Conservation (phyloP, 1,284 basidiomycete genomes). For the Neolentinus lepideus region DNA sequence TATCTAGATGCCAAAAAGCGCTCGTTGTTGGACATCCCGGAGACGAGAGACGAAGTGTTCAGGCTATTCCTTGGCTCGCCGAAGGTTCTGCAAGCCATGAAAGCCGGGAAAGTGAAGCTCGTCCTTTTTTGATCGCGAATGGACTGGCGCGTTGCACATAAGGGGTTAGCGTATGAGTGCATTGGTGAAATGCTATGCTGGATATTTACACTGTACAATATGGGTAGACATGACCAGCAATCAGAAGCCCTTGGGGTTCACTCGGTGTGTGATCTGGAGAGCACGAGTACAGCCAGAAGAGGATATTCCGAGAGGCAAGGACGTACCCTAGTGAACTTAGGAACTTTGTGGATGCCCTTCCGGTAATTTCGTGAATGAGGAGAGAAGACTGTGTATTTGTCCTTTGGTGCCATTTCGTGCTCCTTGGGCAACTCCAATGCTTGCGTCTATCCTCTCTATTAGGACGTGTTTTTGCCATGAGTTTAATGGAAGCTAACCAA, state of each 20-base stretch:
- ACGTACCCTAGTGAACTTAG: constrained; percentile 87
- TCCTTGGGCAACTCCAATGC: constrained; percentile 83
- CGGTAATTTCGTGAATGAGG: constrained; percentile 70
- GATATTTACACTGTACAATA: constrained; percentile 15
- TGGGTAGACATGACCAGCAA: constrained; percentile 49
- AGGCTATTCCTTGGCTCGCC: constrained; percentile 59
- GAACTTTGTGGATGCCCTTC: constrained; percentile 95
- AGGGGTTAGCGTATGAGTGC: not conserved
- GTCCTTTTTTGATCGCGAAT: constrained; percentile 52
- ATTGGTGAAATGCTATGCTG: constrained; percentile 1
- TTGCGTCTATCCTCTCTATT: constrained; percentile 30
- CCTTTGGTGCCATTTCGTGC: constrained; percentile 78
- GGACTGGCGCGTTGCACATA: not conserved
- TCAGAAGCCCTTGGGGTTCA: constrained; percentile 88
- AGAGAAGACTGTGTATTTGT: constrained; percentile 95
- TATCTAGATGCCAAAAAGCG: constrained; percentile 70
- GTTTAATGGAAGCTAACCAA: constrained; percentile 60
- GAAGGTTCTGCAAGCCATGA: constrained; percentile 53
- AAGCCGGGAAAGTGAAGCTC: constrained; percentile 65
- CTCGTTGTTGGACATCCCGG: constrained; percentile 70
- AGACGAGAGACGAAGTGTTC: constrained; percentile 78
- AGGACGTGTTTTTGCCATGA: no score
- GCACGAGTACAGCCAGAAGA: constrained; percentile 5
- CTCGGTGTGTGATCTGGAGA: constrained; percentile 68
- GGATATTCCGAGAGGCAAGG: not conserved